phyloP scores from a whole-genome alignment of 305 asterid genomes.

The Fraxinus baroniana region DNA sequence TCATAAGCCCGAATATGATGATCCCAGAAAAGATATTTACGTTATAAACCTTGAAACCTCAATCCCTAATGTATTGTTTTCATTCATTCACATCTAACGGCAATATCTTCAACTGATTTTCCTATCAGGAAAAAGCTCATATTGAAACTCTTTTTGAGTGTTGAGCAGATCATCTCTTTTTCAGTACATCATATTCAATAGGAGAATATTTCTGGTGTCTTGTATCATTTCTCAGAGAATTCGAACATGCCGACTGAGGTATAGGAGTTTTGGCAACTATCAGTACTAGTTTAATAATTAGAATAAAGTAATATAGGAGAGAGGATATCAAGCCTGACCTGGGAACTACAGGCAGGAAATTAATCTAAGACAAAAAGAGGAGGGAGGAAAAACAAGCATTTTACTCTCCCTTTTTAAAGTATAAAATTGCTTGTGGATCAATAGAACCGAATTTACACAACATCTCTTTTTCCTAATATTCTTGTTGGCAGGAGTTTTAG shows the following conservation, averaged over 20 bases:
- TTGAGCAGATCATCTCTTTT: background rate
- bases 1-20: background rate
- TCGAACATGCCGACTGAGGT: background rate
- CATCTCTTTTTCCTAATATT: background rate
- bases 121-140: background rate
- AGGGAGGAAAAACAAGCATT: background rate
- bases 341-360: background rate
- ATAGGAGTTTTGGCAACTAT: background rate
- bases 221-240: background rate
- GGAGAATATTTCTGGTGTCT: background rate
- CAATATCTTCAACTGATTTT: background rate
- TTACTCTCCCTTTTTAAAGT: background rate
- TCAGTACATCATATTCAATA: background rate
- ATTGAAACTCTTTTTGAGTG: background rate
- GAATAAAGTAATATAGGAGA: background rate
- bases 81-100: background rate
- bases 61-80: background rate
- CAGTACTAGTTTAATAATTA: background rate
- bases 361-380: background rate
- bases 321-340: background rate
- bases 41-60: conserved; percentile 1
- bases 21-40: background rate
- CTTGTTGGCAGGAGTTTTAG: conserved; percentile 69
- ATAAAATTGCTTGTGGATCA: background rate
- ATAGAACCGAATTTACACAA: background rate